A percentile compares a stretch with the other conserved stretches of the same genome.
These are phyloP conservation scores for Tetracladium marchalianum DNA, from an alignment of 495 filamentous ascomycete genomes.

Conservation along the genomic window DNA sequence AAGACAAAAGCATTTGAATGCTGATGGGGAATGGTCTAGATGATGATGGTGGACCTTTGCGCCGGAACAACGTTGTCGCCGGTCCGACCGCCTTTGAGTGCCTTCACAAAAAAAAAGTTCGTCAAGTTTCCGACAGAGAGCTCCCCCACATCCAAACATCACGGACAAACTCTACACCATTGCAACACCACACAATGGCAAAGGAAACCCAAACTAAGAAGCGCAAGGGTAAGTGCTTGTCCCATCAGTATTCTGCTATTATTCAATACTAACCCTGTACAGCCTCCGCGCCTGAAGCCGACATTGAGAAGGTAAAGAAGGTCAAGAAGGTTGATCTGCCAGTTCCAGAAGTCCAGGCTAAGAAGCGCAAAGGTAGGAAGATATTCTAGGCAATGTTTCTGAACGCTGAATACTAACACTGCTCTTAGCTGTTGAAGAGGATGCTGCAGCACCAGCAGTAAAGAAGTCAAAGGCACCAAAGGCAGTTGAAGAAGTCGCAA, in stretches of 20 bases:
- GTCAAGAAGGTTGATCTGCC: conserved; percentile 12
- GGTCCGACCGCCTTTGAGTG: too few species aligned
- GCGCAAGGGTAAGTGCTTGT: conserved; percentile 51
- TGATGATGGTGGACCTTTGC: too few species aligned
- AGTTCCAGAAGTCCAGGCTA: conserved; percentile 20
- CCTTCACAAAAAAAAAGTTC: conserved; percentile 9
- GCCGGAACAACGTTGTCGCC: too few species aligned
- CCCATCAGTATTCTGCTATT: neutral
- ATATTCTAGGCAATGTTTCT: neutral
- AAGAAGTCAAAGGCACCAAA: conserved; percentile 31
- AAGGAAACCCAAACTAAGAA: conserved; percentile 61
- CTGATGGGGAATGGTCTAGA: neutral
- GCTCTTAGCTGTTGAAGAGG: conserved; percentile 22
- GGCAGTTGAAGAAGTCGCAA: conserved; percentile 16
- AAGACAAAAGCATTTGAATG: too few species aligned
- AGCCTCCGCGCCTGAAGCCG: conserved; percentile 14
- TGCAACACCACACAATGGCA: conserved; percentile 43
- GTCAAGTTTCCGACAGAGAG: neutral
- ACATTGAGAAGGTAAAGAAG: conserved; percentile 31
- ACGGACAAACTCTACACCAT: neutral
- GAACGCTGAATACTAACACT: neutral
- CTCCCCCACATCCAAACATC: neutral
- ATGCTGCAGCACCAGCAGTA: conserved; percentile 9
- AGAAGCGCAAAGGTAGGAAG: conserved; percentile 42
- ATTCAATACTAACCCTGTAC: neutral